Percentiles rank a stretch among this genome's conserved stretches.
These are phyloP conservation scores for Mycena vitilis DNA, from an alignment of 768 basidiomycete species.

Conservation along the genomic window DNA sequence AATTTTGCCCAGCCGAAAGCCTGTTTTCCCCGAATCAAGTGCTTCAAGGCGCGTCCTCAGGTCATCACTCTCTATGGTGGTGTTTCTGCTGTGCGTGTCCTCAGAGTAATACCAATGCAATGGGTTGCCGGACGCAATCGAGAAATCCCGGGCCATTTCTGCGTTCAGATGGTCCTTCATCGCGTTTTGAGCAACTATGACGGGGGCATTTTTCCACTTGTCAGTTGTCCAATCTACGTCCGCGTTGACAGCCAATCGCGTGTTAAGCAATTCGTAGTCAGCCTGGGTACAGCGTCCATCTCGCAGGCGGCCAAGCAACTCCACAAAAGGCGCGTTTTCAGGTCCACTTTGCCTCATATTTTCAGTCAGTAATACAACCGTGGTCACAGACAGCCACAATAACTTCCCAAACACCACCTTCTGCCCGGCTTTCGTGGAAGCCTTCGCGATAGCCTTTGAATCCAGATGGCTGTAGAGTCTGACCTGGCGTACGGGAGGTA, in stretches of 20 bases:
- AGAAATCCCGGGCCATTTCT: background rate
- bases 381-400: background rate
- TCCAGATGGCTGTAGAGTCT: constrained; percentile 32
- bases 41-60: no score
- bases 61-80: no score
- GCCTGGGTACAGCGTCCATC: constrained; percentile 10
- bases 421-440: constrained; percentile 14
- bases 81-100: no score
- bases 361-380: constrained; percentile 7
- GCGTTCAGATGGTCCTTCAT: background rate
- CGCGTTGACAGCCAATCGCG: background rate
- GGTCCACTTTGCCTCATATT: background rate
- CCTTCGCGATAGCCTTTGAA: background rate
- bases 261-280: background rate
- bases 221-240: background rate
- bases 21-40: no score
- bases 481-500: constrained; percentile 44
- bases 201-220: background rate
- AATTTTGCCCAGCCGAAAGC: no score
- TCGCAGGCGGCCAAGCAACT: background rate
- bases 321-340: constrained; percentile 5
- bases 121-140: background rate
- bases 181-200: constrained; percentile 1
- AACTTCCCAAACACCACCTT: constrained; percentile 18
- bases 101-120: no score